Conservation (phyloP, 1,284 basidiomycete genomes). For the Dichomitus squalens region DNA sequence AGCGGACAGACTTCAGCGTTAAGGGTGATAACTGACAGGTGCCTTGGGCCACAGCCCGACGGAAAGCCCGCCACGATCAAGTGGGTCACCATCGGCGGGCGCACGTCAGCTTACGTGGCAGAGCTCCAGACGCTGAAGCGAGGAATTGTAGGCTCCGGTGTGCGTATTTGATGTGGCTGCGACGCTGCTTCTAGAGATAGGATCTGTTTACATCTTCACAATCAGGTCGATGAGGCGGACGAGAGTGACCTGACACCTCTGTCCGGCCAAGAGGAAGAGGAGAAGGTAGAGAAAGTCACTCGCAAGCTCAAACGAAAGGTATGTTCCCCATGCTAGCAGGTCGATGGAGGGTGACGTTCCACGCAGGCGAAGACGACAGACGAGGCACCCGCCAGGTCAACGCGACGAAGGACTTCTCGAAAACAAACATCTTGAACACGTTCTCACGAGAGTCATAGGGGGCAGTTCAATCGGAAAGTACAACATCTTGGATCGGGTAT, state of each 20-base stretch:
- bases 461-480: too few relatives aligned
- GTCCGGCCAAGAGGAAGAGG: slow-evolving; percentile 28
- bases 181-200: not conserved
- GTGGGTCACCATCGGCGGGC: slow-evolving; percentile 80
- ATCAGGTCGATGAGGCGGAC: slow-evolving; percentile 15
- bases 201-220: not conserved
- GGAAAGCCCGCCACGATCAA: slow-evolving; percentile 74
- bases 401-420: slow-evolving; percentile 1
- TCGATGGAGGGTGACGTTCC: not conserved
- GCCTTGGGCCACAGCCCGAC: slow-evolving; percentile 50
- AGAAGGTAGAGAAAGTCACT: slow-evolving; percentile 9
- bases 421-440: slow-evolving; percentile 1
- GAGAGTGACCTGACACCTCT: slow-evolving; percentile 39
- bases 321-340: too few relatives aligned
- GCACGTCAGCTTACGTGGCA: slow-evolving; percentile 76
- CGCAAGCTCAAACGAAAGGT: slow-evolving; percentile 29
- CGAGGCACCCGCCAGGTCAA: not conserved
- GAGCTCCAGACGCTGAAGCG: slow-evolving; percentile 59
- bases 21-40: not conserved
- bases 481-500: not conserved
- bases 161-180: not conserved
- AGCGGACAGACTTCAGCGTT: not conserved
- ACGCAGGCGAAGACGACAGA: slow-evolving; percentile 8
- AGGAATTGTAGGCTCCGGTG: not conserved
- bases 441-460: not conserved